These are phyloP conservation scores for Didymella sp. DNA, from an alignment of 2,329 filamentous ascomycete genomes.

Conservation along the genomic window DNA sequence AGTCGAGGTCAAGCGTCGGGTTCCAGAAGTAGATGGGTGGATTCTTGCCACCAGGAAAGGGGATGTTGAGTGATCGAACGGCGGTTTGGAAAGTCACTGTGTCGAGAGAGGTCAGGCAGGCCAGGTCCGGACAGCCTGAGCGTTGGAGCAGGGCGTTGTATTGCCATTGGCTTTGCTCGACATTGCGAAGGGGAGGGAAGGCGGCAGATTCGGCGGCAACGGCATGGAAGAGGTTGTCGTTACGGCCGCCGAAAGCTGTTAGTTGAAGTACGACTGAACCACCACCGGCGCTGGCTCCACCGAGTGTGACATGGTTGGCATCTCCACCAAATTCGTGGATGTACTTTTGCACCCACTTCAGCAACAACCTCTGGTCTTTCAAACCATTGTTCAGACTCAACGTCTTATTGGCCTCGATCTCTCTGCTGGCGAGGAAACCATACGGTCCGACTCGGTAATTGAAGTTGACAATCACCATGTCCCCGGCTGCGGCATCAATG, in stretches of 20 bases:
- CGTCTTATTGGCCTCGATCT: conserved; percentile 35
- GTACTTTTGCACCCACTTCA: conserved; percentile 49
- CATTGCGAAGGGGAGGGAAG: conserved; percentile 50
- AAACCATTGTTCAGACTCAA: conserved; percentile 49
- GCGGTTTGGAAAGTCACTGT: conserved; percentile 49
- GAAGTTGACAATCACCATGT: conserved; percentile 51
- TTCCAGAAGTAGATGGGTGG: conserved; percentile 52
- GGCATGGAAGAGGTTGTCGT: conserved; percentile 48
- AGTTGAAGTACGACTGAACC: conserved; percentile 49
- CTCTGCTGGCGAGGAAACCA: conserved; percentile 48
- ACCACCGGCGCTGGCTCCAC: conserved; percentile 51
- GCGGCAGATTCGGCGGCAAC: conserved; percentile 45
- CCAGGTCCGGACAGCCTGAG: conserved; percentile 48
- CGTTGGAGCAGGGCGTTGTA: conserved; percentile 49
- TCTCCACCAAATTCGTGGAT: conserved; percentile 51
- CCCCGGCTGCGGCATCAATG: conserved; percentile 39
- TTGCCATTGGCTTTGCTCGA: conserved; percentile 52
- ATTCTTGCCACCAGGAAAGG: conserved; percentile 48
- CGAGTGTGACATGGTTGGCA: conserved; percentile 48
- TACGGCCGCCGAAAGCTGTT: conserved; percentile 47
- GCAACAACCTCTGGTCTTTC: conserved; percentile 47
- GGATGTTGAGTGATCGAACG: conserved; percentile 42
- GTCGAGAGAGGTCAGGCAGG: conserved; percentile 50
- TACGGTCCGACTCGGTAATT: conserved; percentile 52
- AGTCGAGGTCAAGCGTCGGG: conserved; percentile 53